A percentile compares a stretch with the other conserved stretches of the same genome.
Conservation (phyloP, 129 eudicot genomes). For the Ambrosia artemisiifolia region DNA sequence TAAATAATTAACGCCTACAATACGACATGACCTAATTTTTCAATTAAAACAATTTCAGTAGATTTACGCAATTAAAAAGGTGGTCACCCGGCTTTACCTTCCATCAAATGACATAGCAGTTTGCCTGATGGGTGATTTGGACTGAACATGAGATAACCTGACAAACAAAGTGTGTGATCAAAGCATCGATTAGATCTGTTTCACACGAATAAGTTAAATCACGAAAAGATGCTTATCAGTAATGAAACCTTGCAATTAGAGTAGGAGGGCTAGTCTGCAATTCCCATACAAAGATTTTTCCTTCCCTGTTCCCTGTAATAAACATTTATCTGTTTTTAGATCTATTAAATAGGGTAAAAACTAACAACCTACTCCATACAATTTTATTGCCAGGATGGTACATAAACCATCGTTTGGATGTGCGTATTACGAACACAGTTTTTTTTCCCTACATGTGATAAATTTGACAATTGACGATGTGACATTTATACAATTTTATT, state of each 20-base stretch:
- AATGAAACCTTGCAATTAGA: conserved; percentile 70
- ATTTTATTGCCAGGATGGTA: no score
- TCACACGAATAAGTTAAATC: background rate
- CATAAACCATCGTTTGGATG: no score
- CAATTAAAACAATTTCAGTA: background rate
- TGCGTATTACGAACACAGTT: no score
- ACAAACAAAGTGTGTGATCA: conserved; percentile 15
- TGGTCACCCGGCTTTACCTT: conserved; percentile 38
- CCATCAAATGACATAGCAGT: conserved; percentile 98
- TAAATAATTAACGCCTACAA: background rate
- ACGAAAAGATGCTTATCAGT: background rate
- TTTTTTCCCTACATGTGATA: no score
- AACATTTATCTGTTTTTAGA: background rate
- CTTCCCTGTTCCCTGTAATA: conserved; percentile 85
- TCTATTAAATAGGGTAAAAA: background rate
- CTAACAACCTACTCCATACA: no score
- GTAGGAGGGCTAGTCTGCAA: conserved; percentile 87
- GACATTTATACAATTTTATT: background rate
- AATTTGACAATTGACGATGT: no score
- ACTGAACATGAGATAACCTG: conserved; percentile 87
- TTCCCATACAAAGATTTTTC: conserved; percentile 96
- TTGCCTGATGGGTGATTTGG: conserved; percentile 92
- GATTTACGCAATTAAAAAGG: background rate
- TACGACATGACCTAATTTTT: background rate
- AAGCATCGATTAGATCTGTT: background rate